Conservation (phyloP, 2,329 filamentous ascomycete genomes). For the Botrytis porri region DNA sequence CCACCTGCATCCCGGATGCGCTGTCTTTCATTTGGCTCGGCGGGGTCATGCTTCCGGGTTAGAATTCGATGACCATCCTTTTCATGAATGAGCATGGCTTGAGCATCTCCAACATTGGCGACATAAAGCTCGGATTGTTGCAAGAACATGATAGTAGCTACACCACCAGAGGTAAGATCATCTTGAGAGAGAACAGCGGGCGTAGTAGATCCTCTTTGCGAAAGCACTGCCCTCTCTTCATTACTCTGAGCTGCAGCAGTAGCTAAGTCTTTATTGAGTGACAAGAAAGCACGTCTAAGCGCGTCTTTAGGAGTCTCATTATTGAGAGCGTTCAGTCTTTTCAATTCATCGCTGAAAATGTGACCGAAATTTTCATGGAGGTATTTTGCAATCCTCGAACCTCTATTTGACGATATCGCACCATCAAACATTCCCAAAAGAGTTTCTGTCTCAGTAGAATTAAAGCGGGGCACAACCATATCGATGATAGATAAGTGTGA, state of each 20-base stretch:
- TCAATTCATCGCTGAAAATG: conserved; percentile 79
- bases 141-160: conserved; percentile 88
- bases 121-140: conserved; percentile 88
- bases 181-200: conserved; percentile 81
- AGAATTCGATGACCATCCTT: conserved; percentile 81
- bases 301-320: conserved; percentile 80
- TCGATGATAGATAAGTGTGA: conserved; percentile 96
- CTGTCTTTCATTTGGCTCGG: conserved; percentile 76
- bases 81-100: conserved; percentile 90
- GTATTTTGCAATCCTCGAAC: conserved; percentile 94
- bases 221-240: conserved; percentile 65
- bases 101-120: conserved; percentile 91
- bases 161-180: conserved; percentile 84
- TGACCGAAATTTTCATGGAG: conserved; percentile 92
- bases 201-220: conserved; percentile 68
- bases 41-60: conserved; percentile 90
- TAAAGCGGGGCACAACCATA: conserved; percentile 88
- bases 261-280: conserved; percentile 90
- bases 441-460: conserved; percentile 84
- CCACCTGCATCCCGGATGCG: conserved; percentile 93
- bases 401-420: conserved; percentile 80
- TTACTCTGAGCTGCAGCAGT: conserved; percentile 77
- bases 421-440: conserved; percentile 96
- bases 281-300: conserved; percentile 78
- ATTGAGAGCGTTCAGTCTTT: conserved; percentile 62